Evolutionary conservation across 169 alveolate species (phyloP), one percentile per base, ranked within the genome.

Genomic region (Perkinsus chesapeaki): DNA sequence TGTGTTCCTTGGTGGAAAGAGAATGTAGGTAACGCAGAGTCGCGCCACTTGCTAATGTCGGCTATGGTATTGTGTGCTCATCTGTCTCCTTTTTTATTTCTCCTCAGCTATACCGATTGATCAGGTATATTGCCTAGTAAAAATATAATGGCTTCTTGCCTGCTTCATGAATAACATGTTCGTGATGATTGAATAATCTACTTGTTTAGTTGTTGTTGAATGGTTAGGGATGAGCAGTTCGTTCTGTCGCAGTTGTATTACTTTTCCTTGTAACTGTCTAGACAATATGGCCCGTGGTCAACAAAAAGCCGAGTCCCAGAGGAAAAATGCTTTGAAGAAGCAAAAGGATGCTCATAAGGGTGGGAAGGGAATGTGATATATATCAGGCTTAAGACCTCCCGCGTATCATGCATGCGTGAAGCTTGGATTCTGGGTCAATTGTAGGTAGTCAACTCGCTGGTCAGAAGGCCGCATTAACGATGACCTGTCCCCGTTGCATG

Each of bases 401-500:
- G 5, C 60, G 60, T 43, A 43, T 60, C 82, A 20, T 12, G 36
- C 82, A 60, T 60, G 82, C 31, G 3, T 60, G 82, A 16, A 60
- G 82, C 31, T 60, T 9, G 60, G 60, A 23, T 60, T 60, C 36
- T 60, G 27, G n/a, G n/a, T n/a, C n/a, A n/a, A n/a, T n/a, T n/a
- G 0, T 16, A 60, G 93, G 93, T 20, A 37, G 73, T 5, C 93
- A 91, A 23, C 10, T 39, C 39, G 73, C 34, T 23, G 93, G 73
- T 31, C 93, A 91, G 60, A 91, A 91, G 60, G 93, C 48, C 0
- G 93, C 82, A n/a, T 73, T 91, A 38, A 91, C 39, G 73, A 91
- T 91, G 39, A 91, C 82, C 43, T 91, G 93, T 39, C 47, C 47
- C 10, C 73, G n/a, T 3, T 91, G 93, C 73, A 37, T 39, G 93